A percentile compares a stretch with the other conserved stretches of the same genome.
Conservation (phyloP, 305 asterid species). For the Solanum aculeatissimum region DNA sequence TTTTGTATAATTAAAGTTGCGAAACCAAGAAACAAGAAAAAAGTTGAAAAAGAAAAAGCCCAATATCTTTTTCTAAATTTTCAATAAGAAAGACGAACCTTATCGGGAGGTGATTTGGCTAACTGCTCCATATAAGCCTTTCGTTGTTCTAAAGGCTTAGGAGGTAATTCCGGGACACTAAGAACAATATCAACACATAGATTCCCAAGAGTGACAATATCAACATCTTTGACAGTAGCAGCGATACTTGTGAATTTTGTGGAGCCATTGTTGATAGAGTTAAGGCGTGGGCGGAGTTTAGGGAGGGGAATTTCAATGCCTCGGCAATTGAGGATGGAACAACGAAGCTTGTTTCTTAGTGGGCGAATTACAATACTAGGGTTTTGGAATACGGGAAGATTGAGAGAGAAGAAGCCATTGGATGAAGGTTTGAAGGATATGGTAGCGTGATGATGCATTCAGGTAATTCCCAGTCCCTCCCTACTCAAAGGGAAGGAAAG, state of each 20-base stretch:
- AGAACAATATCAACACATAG: conserved; percentile 89
- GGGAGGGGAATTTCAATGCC: conserved; percentile 35
- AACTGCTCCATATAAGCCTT: conserved; percentile 63
- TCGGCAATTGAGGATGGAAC: conserved; percentile 27
- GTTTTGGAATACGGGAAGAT: conserved; percentile 18
- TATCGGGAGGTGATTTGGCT: conserved; percentile 74
- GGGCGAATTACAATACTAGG: conserved; percentile 24
- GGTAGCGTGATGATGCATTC: conserved; percentile 61
- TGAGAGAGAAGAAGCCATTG: conserved; percentile 29
- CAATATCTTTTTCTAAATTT: background rate
- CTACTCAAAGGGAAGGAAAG: background rate
- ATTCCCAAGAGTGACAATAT: conserved; percentile 84
- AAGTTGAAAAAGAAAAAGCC: background rate
- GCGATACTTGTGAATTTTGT: conserved; percentile 15
- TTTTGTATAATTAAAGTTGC: background rate
- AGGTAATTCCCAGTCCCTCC: background rate
- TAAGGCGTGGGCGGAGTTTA: conserved; percentile 18
- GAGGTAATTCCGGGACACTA: conserved; percentile 75
- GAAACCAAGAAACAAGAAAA: background rate
- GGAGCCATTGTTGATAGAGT: conserved; percentile 33
- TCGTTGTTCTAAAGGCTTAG: conserved; percentile 50
- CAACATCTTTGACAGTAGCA: conserved; percentile 47
- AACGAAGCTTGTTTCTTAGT: background rate
- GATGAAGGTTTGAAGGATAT: conserved; percentile 21
- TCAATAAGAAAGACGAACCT: conserved; percentile 31